A percentile compares a stretch with the other conserved stretches of the same genome.
Evolutionary conservation across 352 stramenopile genomes (phyloP).

Genomic region (Pythium biforme): DNA sequence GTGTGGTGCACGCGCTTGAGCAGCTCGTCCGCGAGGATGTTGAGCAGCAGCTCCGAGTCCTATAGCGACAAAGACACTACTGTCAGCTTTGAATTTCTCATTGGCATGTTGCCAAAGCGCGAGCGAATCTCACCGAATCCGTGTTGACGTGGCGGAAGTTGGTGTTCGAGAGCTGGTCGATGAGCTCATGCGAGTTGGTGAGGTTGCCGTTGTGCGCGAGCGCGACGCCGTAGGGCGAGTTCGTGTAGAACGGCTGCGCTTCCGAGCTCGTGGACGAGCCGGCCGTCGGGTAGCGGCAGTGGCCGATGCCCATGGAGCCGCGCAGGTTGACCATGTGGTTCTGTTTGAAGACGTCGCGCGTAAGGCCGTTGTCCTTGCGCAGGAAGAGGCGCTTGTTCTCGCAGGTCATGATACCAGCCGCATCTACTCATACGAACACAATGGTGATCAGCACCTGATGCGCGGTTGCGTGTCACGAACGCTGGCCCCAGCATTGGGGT

Average conservation of each 20-base stretch:
- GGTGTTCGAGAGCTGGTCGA: slow-evolving; percentile 88
- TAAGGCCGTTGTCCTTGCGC: slow-evolving; percentile 98
- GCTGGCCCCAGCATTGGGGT: neutral
- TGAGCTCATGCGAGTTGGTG: slow-evolving; percentile 96
- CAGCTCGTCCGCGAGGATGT: slow-evolving; percentile 98
- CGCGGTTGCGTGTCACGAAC: neutral
- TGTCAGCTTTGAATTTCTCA: no score
- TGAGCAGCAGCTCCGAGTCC: slow-evolving; percentile 98
- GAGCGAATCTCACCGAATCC: slow-evolving; percentile 72
- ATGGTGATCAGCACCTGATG: neutral
- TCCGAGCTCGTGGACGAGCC: slow-evolving; percentile 89
- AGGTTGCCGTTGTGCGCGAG: slow-evolving; percentile 99
- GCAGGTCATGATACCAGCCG: slow-evolving; percentile 95
- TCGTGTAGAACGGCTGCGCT: slow-evolving; percentile 99
- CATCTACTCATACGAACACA: slow-evolving; percentile 41
- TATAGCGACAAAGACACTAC: slow-evolving; percentile 11
- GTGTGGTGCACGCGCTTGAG: slow-evolving; percentile 69
- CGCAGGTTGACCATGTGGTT: slow-evolving; percentile 96
- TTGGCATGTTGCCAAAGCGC: neutral
- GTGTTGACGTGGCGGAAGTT: slow-evolving; percentile 98
- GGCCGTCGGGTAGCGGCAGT: slow-evolving; percentile 98
- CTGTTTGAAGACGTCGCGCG: slow-evolving; percentile 98
- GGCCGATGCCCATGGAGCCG: slow-evolving; percentile 96
- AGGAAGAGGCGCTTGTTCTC: slow-evolving; percentile 93
- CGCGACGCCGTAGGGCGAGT: slow-evolving; percentile 98